phyloP scores from a whole-genome alignment of 495 filamentous ascomycete genomes.

The Penicillium paxilli region DNA sequence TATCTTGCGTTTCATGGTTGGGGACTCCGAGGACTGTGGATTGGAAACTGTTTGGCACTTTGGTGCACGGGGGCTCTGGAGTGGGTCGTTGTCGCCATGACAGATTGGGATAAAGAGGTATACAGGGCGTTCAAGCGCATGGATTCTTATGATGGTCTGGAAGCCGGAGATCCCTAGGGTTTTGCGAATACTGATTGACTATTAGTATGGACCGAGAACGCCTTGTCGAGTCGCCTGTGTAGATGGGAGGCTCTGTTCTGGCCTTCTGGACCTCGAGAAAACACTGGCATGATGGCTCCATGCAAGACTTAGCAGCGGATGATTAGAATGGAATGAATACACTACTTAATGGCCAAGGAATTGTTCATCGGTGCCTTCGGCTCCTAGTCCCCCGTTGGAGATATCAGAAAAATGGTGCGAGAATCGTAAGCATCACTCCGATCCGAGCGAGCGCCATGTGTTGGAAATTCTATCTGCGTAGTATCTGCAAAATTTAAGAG shows the following conservation, averaged over 20 bases:
- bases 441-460: no score
- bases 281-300: no score
- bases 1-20: constrained; percentile 88
- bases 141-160: constrained; percentile 42
- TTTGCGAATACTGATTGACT: not conserved
- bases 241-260: not conserved
- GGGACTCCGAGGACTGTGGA: constrained; percentile 82
- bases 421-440: no score
- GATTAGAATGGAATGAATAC: no score
- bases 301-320: no score
- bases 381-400: no score
- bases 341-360: no score
- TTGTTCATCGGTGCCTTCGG: no score
- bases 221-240: not conserved
- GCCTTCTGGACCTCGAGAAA: no score
- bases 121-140: constrained; percentile 73
- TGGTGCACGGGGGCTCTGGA: constrained; percentile 80
- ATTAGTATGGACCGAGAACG: not conserved
- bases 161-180: not conserved
- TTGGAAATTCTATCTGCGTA: not conserved
- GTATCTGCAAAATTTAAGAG: not conserved
- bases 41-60: constrained; percentile 86
- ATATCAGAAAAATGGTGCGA: no score
- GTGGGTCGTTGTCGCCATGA: constrained; percentile 78
- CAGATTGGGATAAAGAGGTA: constrained; percentile 79